These are phyloP conservation scores for Meyerozyma athensensis DNA, from an alignment of 1,139 yeast species.

Conservation along the genomic window DNA sequence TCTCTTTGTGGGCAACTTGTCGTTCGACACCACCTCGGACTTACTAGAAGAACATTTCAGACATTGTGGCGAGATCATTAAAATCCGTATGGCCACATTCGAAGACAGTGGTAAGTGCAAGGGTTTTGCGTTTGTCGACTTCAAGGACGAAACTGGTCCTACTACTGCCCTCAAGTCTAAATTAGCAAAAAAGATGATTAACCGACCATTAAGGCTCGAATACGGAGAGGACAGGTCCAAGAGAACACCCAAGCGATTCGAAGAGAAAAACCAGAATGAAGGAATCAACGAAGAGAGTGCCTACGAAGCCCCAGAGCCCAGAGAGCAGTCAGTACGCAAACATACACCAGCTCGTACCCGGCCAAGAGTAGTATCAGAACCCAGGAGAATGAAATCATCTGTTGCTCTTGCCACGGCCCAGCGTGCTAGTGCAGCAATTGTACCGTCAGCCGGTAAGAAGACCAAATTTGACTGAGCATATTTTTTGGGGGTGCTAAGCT, in stretches of 20 bases:
- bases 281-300: conserved; percentile 15
- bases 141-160: conserved; percentile 74
- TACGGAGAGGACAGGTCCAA: conserved; percentile 93
- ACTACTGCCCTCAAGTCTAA: conserved; percentile 78
- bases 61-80: conserved; percentile 73
- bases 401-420: conserved; percentile 85
- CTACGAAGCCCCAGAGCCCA: conserved; percentile 5
- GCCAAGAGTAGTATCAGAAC: conserved; percentile 3
- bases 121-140: conserved; percentile 93
- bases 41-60: conserved; percentile 70
- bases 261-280: conserved; percentile 21
- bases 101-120: conserved; percentile 95
- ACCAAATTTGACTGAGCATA: conserved; percentile 50
- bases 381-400: conserved; percentile 57
- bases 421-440: conserved; percentile 87
- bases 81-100: conserved; percentile 93
- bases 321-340: neutral
- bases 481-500: neutral
- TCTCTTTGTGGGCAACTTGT: conserved; percentile 85
- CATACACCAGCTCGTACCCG: neutral
- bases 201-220: conserved; percentile 79
- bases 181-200: conserved; percentile 59
- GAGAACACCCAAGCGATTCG: conserved; percentile 46
- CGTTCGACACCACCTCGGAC: conserved; percentile 89
- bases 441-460: conserved; percentile 87